phyloP scores from a whole-genome alignment of 495 filamentous ascomycete genomes.

The Podospora sp. region DNA sequence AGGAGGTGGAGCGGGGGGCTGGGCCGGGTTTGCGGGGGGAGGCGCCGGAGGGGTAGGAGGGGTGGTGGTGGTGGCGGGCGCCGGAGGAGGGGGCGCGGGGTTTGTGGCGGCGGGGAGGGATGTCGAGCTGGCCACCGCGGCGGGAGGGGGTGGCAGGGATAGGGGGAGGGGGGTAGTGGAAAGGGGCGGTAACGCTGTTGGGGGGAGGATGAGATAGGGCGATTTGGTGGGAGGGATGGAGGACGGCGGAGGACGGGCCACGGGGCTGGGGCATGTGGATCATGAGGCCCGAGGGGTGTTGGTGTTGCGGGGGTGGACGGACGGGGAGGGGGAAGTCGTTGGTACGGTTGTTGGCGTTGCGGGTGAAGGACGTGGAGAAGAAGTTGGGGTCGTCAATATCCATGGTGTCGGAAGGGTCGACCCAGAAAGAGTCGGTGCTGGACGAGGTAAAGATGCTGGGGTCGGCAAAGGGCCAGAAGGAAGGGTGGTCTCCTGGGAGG shows the following conservation, averaged over 20 bases:
- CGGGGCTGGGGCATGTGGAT: constrained; percentile 41
- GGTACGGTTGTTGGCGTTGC: neutral
- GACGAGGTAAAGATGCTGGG: constrained; percentile 24
- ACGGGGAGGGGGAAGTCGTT: neutral
- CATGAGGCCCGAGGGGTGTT: constrained; percentile 35
- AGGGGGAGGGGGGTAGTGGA: constrained; percentile 16
- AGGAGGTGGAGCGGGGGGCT: constrained; percentile 18
- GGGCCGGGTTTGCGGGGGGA: constrained; percentile 43
- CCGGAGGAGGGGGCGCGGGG: constrained; percentile 49
- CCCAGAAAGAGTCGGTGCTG: constrained; percentile 7
- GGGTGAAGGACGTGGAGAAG: constrained; percentile 4
- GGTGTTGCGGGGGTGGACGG: constrained; percentile 19
- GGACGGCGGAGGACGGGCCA: constrained; percentile 11
- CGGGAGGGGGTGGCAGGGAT: constrained; percentile 19
- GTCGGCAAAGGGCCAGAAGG: constrained; percentile 13
- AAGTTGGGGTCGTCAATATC: constrained; percentile 17
- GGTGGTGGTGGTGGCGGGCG: constrained; percentile 39
- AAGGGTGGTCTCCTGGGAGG: constrained; percentile 10
- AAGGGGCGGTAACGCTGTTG: neutral
- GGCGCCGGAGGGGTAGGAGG: neutral
- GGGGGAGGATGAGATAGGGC: neutral
- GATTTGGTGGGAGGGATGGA: constrained; percentile 15
- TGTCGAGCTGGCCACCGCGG: constrained; percentile 16
- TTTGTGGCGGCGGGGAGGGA: constrained; percentile 34
- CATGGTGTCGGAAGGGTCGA: constrained; percentile 11